phyloP scores from a whole-genome alignment of 768 basidiomycete species.

The Cytidiella melzeri region DNA sequence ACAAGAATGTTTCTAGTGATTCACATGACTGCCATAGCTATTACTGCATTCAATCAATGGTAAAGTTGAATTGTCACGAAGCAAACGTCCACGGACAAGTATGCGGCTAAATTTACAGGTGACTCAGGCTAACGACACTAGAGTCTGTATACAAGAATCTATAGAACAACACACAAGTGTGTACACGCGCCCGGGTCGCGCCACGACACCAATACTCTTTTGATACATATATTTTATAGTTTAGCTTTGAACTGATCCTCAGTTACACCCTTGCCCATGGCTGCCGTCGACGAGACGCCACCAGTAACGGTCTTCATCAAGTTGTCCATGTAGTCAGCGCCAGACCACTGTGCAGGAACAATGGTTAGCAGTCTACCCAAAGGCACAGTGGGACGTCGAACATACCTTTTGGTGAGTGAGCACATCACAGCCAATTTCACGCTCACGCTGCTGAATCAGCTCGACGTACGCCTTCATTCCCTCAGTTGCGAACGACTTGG shows the following conservation, averaged over 20 bases:
- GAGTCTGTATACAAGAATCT: neutral
- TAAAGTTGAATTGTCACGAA: too few species aligned
- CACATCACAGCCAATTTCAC: conserved; percentile 92
- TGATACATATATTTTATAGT: conserved; percentile 31
- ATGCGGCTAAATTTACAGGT: too few species aligned
- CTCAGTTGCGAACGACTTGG: conserved; percentile 80
- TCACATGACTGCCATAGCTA: too few species aligned
- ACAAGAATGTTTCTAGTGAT: too few species aligned
- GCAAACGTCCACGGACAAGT: too few species aligned
- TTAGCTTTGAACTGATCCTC: conserved; percentile 74
- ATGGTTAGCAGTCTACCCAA: too few species aligned
- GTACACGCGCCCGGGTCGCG: neutral
- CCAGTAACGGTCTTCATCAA: conserved; percentile 95
- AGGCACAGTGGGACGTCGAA: too few species aligned
- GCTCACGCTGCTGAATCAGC: conserved; percentile 85
- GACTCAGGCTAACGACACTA: too few species aligned
- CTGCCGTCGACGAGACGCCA: conserved; percentile 94
- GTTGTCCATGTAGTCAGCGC: conserved; percentile 88
- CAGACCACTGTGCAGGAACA: conserved; percentile 84
- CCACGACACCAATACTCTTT: neutral
- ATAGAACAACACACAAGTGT: neutral
- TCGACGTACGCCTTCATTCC: conserved; percentile 99
- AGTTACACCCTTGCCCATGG: conserved; percentile 97
- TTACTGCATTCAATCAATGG: too few species aligned
- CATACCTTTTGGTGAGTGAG: conserved; percentile 93